Evolutionary conservation across 352 stramenopile genomes (phyloP).

Genomic region (Phytophthora cryptogea): DNA sequence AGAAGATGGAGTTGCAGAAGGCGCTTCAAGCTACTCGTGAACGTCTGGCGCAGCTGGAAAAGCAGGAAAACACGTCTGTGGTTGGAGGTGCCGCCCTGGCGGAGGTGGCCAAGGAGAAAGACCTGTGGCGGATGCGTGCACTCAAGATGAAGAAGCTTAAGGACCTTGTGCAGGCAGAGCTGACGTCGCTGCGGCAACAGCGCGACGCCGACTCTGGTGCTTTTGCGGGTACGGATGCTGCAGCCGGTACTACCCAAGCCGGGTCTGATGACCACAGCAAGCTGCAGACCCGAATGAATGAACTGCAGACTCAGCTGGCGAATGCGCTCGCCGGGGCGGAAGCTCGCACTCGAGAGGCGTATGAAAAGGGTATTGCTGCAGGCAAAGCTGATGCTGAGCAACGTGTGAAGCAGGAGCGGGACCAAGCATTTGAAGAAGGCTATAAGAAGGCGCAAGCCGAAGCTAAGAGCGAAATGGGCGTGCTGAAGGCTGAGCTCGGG

Average conservation of each 20-base stretch:
- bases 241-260: conserved; percentile 1
- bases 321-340: conserved; percentile 38
- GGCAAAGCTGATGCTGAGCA: conserved; percentile 45
- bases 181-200: conserved; percentile 47
- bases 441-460: conserved; percentile 43
- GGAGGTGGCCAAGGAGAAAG: conserved; percentile 55
- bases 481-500: conserved; percentile 49
- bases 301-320: conserved; percentile 42
- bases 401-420: conserved; percentile 36
- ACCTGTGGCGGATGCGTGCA: conserved; percentile 78
- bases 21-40: conserved; percentile 24
- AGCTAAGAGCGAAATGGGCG: conserved; percentile 44
- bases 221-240: conserved; percentile 1
- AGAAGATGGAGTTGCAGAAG: conserved; percentile 36
- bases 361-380: conserved; percentile 45
- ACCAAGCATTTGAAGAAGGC: conserved; percentile 38
- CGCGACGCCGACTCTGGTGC: conserved; percentile 19
- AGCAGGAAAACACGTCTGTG: conserved; percentile 1
- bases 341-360: conserved; percentile 41
- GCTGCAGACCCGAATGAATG: conserved; percentile 38
- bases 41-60: conserved; percentile 31
- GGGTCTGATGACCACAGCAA: conserved; percentile 30
- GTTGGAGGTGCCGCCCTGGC: conserved; percentile 14
- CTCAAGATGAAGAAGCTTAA: conserved; percentile 89
- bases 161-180: conserved; percentile 62